A percentile compares a stretch with the other conserved stretches of the same genome.
Evolutionary conservation across 2,329 filamentous ascomycete species (phyloP).

Genomic region (Fusarium scirpi): DNA sequence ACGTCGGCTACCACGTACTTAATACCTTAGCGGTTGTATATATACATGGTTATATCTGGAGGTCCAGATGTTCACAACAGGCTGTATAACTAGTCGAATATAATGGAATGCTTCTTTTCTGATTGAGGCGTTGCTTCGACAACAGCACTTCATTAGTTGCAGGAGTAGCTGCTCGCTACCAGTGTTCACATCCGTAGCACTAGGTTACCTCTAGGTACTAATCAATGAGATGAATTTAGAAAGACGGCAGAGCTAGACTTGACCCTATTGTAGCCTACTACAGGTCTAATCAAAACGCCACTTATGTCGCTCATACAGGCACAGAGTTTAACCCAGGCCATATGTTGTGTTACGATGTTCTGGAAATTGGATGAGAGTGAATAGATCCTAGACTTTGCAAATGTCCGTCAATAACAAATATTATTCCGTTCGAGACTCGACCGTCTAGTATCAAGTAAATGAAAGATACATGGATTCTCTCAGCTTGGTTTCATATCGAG

Average conservation of each 20-base stretch:
- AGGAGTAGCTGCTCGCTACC: background rate
- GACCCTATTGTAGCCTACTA: background rate
- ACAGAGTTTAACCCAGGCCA: constrained; percentile 5
- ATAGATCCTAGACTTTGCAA: background rate
- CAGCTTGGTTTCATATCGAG: constrained; percentile 11
- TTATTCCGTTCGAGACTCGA: background rate
- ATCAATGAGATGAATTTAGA: constrained; percentile 2
- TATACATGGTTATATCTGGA: background rate
- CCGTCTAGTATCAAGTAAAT: constrained; percentile 11
- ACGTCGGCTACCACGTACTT: background rate
- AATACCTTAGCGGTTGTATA: background rate
- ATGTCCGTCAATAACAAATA: background rate
- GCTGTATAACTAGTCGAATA: background rate
- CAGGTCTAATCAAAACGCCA: constrained; percentile 27
- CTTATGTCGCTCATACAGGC: constrained; percentile 33
- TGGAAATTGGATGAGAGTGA: background rate
- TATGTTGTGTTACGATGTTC: background rate
- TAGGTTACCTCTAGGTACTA: background rate
- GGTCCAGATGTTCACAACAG: background rate
- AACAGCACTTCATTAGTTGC: background rate
- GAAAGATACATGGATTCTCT: background rate
- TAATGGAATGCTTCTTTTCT: background rate
- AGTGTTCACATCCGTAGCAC: background rate
- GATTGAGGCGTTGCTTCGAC: background rate
- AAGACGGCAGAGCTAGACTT: background rate